Evolutionary conservation across 2,329 filamentous ascomycete genomes (phyloP).

Genomic region (Trichoderma aggressivum): DNA sequence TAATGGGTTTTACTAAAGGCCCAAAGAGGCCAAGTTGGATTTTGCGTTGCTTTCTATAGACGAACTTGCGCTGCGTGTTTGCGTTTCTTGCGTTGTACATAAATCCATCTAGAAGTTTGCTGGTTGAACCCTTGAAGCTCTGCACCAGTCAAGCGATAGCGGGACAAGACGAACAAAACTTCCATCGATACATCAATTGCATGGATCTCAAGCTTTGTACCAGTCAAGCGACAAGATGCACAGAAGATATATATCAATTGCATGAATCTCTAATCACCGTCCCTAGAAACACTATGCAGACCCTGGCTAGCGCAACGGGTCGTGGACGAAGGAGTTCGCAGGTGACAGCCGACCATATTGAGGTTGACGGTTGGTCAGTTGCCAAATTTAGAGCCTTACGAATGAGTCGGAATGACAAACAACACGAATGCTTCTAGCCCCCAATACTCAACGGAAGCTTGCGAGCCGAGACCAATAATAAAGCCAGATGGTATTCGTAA

Average conservation of each 20-base stretch:
- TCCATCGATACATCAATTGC: neutral
- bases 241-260: no score
- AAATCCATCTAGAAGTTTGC: neutral
- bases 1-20: neutral
- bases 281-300: neutral
- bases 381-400: neutral
- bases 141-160: fast-evolving
- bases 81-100: neutral
- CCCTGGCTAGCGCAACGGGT: neutral
- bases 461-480: neutral
- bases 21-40: neutral
- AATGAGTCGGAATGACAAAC: neutral
- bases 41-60: neutral
- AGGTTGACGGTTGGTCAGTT: neutral
- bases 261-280: neutral
- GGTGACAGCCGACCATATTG: neutral
- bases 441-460: neutral
- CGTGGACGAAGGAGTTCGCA: neutral
- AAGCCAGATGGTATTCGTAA: neutral
- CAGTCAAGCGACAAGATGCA: fast-evolving
- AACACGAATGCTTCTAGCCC: neutral
- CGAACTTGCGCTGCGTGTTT: neutral
- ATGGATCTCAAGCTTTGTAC: neutral
- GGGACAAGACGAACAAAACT: neutral
- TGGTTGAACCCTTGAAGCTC: neutral